Conservation (phyloP, 331 rosid species). For the Telfairia occidentalis region DNA sequence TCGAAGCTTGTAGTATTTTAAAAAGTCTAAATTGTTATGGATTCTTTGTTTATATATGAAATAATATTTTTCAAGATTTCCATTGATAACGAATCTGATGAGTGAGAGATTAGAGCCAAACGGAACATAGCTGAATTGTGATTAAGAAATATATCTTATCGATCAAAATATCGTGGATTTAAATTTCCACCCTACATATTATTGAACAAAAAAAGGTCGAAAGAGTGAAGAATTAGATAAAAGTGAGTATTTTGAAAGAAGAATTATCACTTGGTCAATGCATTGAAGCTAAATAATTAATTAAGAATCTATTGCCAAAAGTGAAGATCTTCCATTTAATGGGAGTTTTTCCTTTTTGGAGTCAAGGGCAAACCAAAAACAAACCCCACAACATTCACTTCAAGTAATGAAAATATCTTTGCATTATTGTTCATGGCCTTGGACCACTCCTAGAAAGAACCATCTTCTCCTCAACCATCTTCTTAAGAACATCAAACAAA, state of each 20-base stretch:
- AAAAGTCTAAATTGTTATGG: too few species aligned
- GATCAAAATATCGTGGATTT: too few species aligned
- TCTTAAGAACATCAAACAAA: neutral
- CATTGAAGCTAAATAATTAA: neutral
- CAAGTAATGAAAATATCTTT: neutral
- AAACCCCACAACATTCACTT: neutral
- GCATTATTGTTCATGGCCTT: neutral
- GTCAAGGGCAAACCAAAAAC: neutral
- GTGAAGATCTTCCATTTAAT: neutral
- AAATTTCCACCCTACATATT: too few species aligned
- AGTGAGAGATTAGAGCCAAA: too few species aligned
- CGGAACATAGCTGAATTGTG: too few species aligned
- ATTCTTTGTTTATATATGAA: neutral
- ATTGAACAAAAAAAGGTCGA: too few species aligned
- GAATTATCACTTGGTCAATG: too few species aligned
- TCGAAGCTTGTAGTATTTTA: too few species aligned
- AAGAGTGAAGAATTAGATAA: too few species aligned
- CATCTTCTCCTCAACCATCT: neutral
- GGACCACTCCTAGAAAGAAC: neutral
- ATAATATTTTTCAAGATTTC: neutral
- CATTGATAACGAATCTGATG: too few species aligned
- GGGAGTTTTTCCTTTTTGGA: neutral
- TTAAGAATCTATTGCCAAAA: neutral
- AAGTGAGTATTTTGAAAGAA: too few species aligned
- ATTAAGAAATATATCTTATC: too few species aligned